Conservation (phyloP, 1,284 basidiomycete genomes). For the Anthracocystis panici-leucophaei region DNA sequence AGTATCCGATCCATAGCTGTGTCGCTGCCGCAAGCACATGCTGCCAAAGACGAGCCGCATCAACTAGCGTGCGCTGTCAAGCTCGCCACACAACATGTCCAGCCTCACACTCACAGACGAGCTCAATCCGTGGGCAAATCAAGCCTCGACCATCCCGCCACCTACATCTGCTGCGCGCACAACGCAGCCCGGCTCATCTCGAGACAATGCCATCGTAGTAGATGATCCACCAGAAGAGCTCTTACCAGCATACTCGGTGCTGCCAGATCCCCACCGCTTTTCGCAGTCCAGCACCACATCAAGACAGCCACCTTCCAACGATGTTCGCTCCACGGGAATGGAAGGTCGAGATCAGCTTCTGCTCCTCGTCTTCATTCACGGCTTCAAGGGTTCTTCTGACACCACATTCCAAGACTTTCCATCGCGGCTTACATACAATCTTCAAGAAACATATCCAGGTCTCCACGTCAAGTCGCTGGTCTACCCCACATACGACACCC, state of each 20-base stretch:
- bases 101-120: slow-evolving; percentile 14
- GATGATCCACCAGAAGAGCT: slow-evolving; percentile 35
- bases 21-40: neutral
- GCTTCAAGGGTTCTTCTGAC: slow-evolving; percentile 79
- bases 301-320: neutral
- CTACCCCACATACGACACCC: slow-evolving; percentile 90
- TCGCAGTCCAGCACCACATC: slow-evolving; percentile 1
- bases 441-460: slow-evolving; percentile 73
- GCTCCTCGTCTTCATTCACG: slow-evolving; percentile 60
- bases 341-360: slow-evolving; percentile 43
- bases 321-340: slow-evolving; percentile 37
- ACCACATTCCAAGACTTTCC: slow-evolving; percentile 83
- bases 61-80: slow-evolving; percentile 7
- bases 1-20: too few species aligned
- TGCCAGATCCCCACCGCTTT: slow-evolving; percentile 20
- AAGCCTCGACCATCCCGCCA: neutral
- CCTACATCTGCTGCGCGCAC: neutral
- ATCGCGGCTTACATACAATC: slow-evolving; percentile 79
- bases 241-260: slow-evolving; percentile 6
- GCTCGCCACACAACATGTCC: slow-evolving; percentile 17
- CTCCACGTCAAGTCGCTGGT: slow-evolving; percentile 79
- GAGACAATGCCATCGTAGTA: slow-evolving; percentile 31
- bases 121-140: slow-evolving; percentile 31
- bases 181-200: slow-evolving; percentile 21
- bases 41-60: neutral